Evolutionary conservation across 1,284 basidiomycete genomes (phyloP).

Genomic region (Malassezia sp.): DNA sequence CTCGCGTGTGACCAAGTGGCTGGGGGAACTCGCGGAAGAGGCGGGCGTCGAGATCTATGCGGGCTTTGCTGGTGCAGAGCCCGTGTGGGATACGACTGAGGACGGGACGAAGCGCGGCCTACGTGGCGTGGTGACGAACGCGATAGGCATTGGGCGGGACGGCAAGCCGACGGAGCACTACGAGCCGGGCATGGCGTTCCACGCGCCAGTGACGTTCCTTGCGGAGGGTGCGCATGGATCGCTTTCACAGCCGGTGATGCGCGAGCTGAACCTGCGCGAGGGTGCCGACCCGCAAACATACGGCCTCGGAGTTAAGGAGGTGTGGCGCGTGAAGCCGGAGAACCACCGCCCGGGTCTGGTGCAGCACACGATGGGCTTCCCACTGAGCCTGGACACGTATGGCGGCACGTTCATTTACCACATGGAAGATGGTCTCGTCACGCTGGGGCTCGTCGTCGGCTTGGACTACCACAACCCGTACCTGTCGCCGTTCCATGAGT

Average conservation of each 20-base stretch:
- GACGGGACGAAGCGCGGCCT: constrained; percentile 55
- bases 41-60: constrained; percentile 93
- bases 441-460: constrained; percentile 81
- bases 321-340: constrained; percentile 75
- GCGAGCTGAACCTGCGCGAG: constrained; percentile 66
- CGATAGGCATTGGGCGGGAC: constrained; percentile 77
- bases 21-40: constrained; percentile 75
- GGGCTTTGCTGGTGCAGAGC: constrained; percentile 79
- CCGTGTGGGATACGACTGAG: constrained; percentile 62
- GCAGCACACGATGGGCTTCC: constrained; percentile 89
- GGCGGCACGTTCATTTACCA: constrained; percentile 93
- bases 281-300: constrained; percentile 84
- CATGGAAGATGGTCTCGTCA: constrained; percentile 84
- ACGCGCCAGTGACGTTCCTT: constrained; percentile 82
- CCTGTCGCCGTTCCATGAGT: constrained; percentile 78
- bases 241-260: constrained; percentile 69
- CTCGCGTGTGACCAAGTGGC: constrained; percentile 77
- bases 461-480: constrained; percentile 93
- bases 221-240: constrained; percentile 93
- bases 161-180: constrained; percentile 73
- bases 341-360: constrained; percentile 74
- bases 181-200: constrained; percentile 94
- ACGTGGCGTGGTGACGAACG: constrained; percentile 79
- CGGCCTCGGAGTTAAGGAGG: constrained; percentile 91
- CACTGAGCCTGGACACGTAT: constrained; percentile 72